Percentiles rank a stretch among this genome's conserved stretches.
phyloP scores from a whole-genome alignment of 495 filamentous ascomycete species.

The Trichoderma gamsii region DNA sequence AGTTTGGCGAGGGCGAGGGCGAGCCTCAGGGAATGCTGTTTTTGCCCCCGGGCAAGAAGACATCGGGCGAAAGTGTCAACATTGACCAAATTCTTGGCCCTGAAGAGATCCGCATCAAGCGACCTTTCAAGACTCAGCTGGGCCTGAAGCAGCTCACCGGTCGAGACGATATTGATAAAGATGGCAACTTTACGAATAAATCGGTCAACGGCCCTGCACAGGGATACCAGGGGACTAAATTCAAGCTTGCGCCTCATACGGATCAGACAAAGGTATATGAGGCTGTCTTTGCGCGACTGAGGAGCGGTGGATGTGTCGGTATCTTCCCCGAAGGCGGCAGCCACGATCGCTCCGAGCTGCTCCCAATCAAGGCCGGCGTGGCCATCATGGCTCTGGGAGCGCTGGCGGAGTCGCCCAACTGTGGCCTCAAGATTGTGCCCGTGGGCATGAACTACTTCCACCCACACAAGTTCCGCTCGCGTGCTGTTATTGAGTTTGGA shows the following conservation, averaged over 20 bases:
- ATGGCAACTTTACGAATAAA: conserved; percentile 44
- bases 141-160: conserved; percentile 75
- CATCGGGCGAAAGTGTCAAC: conserved; percentile 65
- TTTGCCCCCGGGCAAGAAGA: conserved; percentile 74
- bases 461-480: conserved; percentile 94
- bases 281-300: conserved; percentile 78
- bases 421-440: conserved; percentile 96
- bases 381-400: conserved; percentile 97
- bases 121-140: conserved; percentile 66
- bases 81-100: conserved; percentile 73
- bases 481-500: conserved; percentile 95
- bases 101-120: conserved; percentile 80
- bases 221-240: conserved; percentile 71
- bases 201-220: conserved; percentile 47
- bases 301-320: conserved; percentile 79
- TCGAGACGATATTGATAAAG: conserved; percentile 57
- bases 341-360: conserved; percentile 87
- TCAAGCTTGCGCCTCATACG: conserved; percentile 86
- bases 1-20: conserved; percentile 64
- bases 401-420: conserved; percentile 79
- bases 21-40: conserved; percentile 78
- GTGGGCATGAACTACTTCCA: conserved; percentile 99
- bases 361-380: conserved; percentile 95
- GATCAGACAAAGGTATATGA: conserved; percentile 92
- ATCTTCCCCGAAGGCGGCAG: conserved; percentile 98